A percentile compares a stretch with the other conserved stretches of the same genome.
These are phyloP conservation scores for Aspergillus pseudonomiae DNA, from an alignment of 2,329 filamentous ascomycete genomes.

Conservation along the genomic window DNA sequence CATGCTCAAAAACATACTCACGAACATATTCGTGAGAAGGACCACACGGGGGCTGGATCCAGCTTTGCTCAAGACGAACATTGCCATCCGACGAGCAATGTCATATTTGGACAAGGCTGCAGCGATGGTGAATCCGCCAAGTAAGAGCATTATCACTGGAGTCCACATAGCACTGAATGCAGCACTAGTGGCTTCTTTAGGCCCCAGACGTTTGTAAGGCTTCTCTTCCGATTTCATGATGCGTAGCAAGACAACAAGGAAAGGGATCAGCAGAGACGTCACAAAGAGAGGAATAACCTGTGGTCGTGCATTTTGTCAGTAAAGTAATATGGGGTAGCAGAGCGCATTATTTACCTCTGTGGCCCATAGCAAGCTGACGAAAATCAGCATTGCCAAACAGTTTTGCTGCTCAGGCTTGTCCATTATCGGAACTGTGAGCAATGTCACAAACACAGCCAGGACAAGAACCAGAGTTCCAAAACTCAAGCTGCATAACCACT, in stretches of 20 bases:
- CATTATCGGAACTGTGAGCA: conserved; percentile 81
- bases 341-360: conserved; percentile 71
- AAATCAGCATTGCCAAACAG: conserved; percentile 88
- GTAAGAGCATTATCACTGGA: conserved; percentile 95
- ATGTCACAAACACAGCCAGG: conserved; percentile 70
- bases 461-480: conserved; percentile 76
- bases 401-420: conserved; percentile 89
- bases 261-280: conserved; percentile 89
- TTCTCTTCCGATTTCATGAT: conserved; percentile 79
- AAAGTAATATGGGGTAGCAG: background rate
- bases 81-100: conserved; percentile 96
- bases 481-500: conserved; percentile 81
- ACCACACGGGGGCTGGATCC: conserved; percentile 88
- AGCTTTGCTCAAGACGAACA: conserved; percentile 93
- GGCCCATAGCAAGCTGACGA: conserved; percentile 93
- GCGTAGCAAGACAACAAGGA: conserved; percentile 82
- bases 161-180: conserved; percentile 99
- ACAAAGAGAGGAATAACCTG: conserved; percentile 95
- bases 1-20: conserved; percentile 97
- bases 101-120: conserved; percentile 95
- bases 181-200: conserved; percentile 78
- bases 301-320: conserved; percentile 14
- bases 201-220: conserved; percentile 70
- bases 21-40: conserved; percentile 96
- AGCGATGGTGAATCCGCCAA: conserved; percentile 94